phyloP scores from a whole-genome alignment of 225 moss, liverwort and hornwort genomes.

The Bryoerythrophyllum caledonicum region DNA sequence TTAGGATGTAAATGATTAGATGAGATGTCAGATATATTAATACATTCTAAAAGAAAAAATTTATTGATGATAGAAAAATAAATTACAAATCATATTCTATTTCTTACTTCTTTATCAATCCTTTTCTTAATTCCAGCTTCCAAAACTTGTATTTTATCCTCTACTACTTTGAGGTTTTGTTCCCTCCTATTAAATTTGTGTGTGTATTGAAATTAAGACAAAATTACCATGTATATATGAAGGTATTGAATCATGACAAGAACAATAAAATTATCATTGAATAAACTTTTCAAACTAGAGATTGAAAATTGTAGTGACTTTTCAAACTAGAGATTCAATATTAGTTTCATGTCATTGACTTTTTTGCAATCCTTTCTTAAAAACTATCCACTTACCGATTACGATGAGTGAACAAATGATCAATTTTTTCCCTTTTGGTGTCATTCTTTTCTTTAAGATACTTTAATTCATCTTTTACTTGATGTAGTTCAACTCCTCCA shows the following conservation, averaged over 20 bases:
- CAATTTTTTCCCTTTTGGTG: conserved; percentile 28
- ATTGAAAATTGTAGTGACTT: too few relatives aligned
- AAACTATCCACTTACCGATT: conserved; percentile 38
- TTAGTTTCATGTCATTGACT: too few relatives aligned
- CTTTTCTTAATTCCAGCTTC: conserved; percentile 46
- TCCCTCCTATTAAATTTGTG: conserved; percentile 44
- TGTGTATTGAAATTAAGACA: not conserved
- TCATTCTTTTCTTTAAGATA: conserved; percentile 42
- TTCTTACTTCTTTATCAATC: conserved; percentile 44
- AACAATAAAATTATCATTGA: too few relatives aligned
- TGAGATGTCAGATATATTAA: not conserved
- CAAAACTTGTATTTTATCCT: conserved; percentile 35
- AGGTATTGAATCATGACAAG: too few relatives aligned
- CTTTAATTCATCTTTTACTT: conserved; percentile 44
- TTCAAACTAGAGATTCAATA: too few relatives aligned
- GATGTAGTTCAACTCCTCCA: conserved; percentile 46
- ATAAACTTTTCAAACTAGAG: too few relatives aligned
- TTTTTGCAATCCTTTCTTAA: not conserved
- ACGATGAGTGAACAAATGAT: conserved; percentile 35
- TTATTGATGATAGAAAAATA: not conserved
- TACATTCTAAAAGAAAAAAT: not conserved
- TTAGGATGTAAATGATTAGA: not conserved
- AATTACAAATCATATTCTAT: not conserved
- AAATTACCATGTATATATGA: not conserved
- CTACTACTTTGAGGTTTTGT: conserved; percentile 25